phyloP scores from a whole-genome alignment of 768 basidiomycete species.

The Auricularia heimuer region DNA sequence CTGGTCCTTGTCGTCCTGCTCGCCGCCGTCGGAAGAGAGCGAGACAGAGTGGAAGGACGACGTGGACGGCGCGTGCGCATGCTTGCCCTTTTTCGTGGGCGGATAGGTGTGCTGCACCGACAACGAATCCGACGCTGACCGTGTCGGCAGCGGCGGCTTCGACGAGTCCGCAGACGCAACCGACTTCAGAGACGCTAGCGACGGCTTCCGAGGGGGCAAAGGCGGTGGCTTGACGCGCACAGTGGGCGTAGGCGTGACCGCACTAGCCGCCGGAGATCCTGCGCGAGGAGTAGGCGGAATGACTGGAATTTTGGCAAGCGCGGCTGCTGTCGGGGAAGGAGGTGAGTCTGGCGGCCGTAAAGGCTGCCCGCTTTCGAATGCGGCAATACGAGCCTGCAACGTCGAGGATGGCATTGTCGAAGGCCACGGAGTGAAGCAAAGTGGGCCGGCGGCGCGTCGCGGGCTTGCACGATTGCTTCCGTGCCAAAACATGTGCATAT shows the following conservation, averaged over 20 bases:
- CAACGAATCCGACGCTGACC: conserved; percentile 32
- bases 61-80: conserved; percentile 58
- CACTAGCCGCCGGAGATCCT: neutral
- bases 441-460: no score
- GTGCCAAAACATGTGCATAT: no score
- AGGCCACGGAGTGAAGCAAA: no score
- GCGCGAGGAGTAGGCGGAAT: neutral
- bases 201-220: conserved; percentile 59
- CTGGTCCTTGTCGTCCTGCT: conserved; percentile 35
- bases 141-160: conserved; percentile 20
- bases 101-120: conserved; percentile 55
- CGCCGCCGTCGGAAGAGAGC: conserved; percentile 52
- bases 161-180: conserved; percentile 21
- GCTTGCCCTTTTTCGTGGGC: conserved; percentile 32
- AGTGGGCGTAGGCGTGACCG: neutral
- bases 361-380: neutral
- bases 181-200: conserved; percentile 32
- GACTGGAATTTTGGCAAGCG: neutral
- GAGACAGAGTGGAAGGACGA: conserved; percentile 82
- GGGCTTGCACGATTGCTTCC: no score
- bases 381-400: neutral
- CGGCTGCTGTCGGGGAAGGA: neutral
- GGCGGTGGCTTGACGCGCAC: conserved; percentile 31
- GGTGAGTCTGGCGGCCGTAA: neutral
- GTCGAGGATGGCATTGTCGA: no score